A percentile compares a stretch with the other conserved stretches of the same genome.
phyloP scores from a whole-genome alignment of 1,284 basidiomycete genomes.

The Pseudozyma tsukubaensis region DNA sequence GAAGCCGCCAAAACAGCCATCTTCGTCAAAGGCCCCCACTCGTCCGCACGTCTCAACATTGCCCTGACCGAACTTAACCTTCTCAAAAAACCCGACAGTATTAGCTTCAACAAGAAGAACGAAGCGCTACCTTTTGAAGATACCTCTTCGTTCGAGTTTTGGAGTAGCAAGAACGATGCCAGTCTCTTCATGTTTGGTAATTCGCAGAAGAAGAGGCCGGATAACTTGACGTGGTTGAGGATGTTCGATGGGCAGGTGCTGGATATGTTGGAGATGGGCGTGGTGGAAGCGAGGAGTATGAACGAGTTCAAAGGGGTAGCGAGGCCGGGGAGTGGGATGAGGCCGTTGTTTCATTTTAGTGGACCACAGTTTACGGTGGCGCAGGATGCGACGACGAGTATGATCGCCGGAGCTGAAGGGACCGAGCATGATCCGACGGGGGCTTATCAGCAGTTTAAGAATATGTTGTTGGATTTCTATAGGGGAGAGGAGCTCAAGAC shows the following conservation, averaged over 20 bases:
- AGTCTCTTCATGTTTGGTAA: conserved; percentile 90
- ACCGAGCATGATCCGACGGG: conserved; percentile 50
- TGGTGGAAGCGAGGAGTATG: conserved; percentile 84
- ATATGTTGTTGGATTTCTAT: conserved; percentile 85
- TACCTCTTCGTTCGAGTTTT: conserved; percentile 83
- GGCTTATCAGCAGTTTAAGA: conserved; percentile 76
- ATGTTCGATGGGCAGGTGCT: conserved; percentile 88
- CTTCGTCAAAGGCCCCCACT: conserved; percentile 88
- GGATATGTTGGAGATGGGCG: conserved; percentile 94
- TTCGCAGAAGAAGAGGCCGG: conserved; percentile 92
- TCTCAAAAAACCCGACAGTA: conserved; percentile 73
- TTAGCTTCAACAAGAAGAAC: conserved; percentile 96
- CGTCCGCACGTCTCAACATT: conserved; percentile 81
- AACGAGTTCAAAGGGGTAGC: conserved; percentile 85
- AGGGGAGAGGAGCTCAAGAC: conserved; percentile 83
- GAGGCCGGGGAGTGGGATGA: conserved; percentile 89
- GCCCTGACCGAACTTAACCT: conserved; percentile 80
- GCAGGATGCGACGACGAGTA: conserved; percentile 66
- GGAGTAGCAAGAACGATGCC: conserved; percentile 93
- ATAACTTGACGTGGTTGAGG: conserved; percentile 85
- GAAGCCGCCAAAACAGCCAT: conserved; percentile 86
- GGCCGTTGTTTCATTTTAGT: conserved; percentile 94
- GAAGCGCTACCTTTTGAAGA: conserved; percentile 90
- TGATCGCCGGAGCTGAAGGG: conserved; percentile 36
- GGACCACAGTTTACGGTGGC: conserved; percentile 71